Evolutionary conservation across 2,329 filamentous ascomycete genomes (phyloP).

Genomic region (Dactylellina sp.): DNA sequence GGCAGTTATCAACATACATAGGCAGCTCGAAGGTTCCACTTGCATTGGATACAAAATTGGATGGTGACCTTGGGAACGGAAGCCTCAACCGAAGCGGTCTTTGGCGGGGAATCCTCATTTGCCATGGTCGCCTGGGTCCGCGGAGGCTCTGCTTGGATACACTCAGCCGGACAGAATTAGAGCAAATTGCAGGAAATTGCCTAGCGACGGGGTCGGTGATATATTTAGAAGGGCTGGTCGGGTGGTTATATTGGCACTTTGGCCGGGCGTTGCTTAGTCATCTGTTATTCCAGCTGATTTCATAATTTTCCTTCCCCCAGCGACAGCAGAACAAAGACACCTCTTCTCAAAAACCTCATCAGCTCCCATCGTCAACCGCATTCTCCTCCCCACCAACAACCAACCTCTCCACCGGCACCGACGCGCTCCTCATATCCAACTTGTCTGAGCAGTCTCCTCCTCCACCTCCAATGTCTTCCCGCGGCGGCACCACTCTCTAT

Average conservation of each 20-base stretch:
- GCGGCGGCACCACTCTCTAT: slow-evolving; percentile 61
- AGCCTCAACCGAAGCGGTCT: slow-evolving; percentile 46
- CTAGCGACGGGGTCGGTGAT: no score
- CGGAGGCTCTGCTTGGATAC: not conserved
- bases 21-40: slow-evolving; percentile 87
- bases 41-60: slow-evolving; percentile 91
- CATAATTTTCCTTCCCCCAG: slow-evolving; percentile 27
- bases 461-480: slow-evolving; percentile 59
- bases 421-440: slow-evolving; percentile 5
- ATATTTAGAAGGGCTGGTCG: no score
- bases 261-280: slow-evolving; percentile 20
- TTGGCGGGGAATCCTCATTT: slow-evolving; percentile 19
- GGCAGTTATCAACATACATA: slow-evolving; percentile 72
- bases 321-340: slow-evolving; percentile 1
- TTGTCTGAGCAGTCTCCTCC: not conserved
- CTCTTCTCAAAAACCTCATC: slow-evolving; percentile 32
- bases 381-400: slow-evolving; percentile 1
- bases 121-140: slow-evolving; percentile 22
- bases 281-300: slow-evolving; percentile 22
- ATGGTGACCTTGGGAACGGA: slow-evolving; percentile 68
- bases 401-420: not conserved
- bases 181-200: no score
- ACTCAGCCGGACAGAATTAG: not conserved
- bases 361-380: slow-evolving; percentile 19
- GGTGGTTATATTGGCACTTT: not conserved